phyloP scores from a whole-genome alignment of 805 yeast genomes.

The Diddensiella santjacobensis region DNA sequence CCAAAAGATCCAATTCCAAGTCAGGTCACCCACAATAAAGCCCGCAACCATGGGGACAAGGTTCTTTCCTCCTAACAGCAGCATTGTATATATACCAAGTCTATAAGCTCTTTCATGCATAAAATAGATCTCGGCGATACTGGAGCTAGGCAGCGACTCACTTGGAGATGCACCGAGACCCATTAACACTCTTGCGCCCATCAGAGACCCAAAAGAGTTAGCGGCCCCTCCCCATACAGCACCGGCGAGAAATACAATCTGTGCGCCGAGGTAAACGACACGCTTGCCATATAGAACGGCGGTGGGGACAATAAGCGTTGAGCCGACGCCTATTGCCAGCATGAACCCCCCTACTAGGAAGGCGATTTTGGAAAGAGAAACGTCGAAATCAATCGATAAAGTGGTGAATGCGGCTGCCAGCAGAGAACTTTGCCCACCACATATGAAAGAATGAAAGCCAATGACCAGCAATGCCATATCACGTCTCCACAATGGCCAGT shows the following conservation, averaged over 20 bases:
- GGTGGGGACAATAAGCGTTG: constrained; percentile 53
- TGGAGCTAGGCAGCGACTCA: constrained; percentile 57
- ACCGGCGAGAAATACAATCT: constrained; percentile 47
- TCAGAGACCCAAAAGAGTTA: constrained; percentile 44
- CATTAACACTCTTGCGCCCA: constrained; percentile 55
- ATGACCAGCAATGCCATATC: constrained; percentile 50
- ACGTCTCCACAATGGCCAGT: constrained; percentile 60
- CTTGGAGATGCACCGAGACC: constrained; percentile 62
- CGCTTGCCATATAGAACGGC: constrained; percentile 58
- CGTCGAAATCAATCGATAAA: constrained; percentile 42
- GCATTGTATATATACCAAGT: constrained; percentile 53
- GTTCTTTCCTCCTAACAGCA: constrained; percentile 60
- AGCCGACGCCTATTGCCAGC: constrained; percentile 58
- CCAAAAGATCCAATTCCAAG: constrained; percentile 63
- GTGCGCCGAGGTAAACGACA: constrained; percentile 47
- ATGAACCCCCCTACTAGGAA: constrained; percentile 57
- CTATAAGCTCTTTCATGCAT: constrained; percentile 61
- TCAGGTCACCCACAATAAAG: constrained; percentile 45
- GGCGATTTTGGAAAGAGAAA: constrained; percentile 41
- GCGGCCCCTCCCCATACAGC: constrained; percentile 54
- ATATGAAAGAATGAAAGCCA: constrained; percentile 55
- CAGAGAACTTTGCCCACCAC: constrained; percentile 61
- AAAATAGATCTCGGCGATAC: constrained; percentile 58
- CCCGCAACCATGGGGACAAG: constrained; percentile 55
- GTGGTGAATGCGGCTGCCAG: constrained; percentile 52